Base-by-base conservation (phyloP, 345 rosid genomes). In the Barbarea vulgaris region DNA sequence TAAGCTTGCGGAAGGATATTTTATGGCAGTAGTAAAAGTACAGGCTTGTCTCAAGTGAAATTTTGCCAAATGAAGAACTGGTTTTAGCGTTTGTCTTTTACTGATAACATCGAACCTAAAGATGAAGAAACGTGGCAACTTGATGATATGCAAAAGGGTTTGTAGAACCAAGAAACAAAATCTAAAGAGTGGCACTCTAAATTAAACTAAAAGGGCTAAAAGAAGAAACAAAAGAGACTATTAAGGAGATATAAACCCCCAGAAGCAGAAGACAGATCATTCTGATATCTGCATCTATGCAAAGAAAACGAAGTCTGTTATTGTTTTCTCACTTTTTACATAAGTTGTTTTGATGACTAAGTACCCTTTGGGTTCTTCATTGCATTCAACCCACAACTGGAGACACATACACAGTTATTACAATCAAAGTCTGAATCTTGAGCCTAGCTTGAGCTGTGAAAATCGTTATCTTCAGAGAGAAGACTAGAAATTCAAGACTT, bases 321-420 rank as follows among this genome's bases (percentile, higher is more conserved):
- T 25, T 25, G 55, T 47, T 64, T 42, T 74, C 63, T 30, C 57
- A 53, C 65, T 14, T 19, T 67, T 30, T 67, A 69, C 64, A 76
- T 27, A 52, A 62, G 65, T 53, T 66, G 59, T 75, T 73, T 31
- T 50, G 58, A 46, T 51, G 79, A 68, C 39, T 3, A 68, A 60
- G 63, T 18, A 68, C 69, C 79, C 62, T 51, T 69, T 30, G 61
- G 63, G 36, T 52, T 50, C 69, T 76, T 68, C 74, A 68, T 21
- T 61, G 44, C 79, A 60, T 30, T 59, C 64, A 66, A 61, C 55
- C 69, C 54, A 58, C 50, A 34, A 58, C 67, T 5, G 44, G 58
- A 47, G 67, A 61, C 46, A 55, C 13, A 66, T 3, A 15, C 48
- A 47, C n/a, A 21, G 15, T 57, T 47, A 21, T 27, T 39, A 39